A percentile compares a stretch with the other conserved stretches of the same genome.
Conservation (phyloP, 1,284 basidiomycete genomes). For the Wallemia mellicola region DNA sequence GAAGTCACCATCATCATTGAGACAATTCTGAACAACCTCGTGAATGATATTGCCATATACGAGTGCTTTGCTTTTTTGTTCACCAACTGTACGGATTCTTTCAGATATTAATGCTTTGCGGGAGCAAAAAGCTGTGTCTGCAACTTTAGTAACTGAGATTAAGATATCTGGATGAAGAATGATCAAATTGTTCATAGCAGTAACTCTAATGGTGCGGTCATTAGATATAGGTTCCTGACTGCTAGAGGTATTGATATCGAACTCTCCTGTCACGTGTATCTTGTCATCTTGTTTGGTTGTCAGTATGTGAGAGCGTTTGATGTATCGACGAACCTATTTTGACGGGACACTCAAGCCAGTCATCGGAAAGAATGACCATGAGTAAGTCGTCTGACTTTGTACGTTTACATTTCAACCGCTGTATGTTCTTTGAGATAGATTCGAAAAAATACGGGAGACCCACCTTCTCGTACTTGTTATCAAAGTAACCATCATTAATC, state of each 20-base stretch:
- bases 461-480: background rate
- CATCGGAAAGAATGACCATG: background rate
- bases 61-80: constrained; percentile 24
- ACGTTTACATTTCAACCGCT: background rate
- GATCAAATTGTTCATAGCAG: constrained; percentile 15
- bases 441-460: background rate
- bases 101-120: constrained; percentile 48
- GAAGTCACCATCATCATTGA: constrained; percentile 30
- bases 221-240: background rate
- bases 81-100: constrained; percentile 22
- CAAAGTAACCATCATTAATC: background rate
- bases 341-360: background rate
- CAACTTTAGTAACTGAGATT: constrained; percentile 57
- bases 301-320: background rate
- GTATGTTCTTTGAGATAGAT: background rate
- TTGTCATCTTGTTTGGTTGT: background rate
- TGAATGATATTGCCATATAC: constrained; percentile 76
- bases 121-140: constrained; percentile 45
- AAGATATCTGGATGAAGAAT: constrained; percentile 71
- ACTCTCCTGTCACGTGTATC: background rate
- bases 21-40: constrained; percentile 50
- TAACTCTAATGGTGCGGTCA: background rate
- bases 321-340: background rate
- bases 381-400: background rate
- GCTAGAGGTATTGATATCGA: background rate